Percentiles rank a stretch among this genome's conserved stretches.
Conservation (phyloP, 306 rosid species). For the Mimosa pudica region DNA sequence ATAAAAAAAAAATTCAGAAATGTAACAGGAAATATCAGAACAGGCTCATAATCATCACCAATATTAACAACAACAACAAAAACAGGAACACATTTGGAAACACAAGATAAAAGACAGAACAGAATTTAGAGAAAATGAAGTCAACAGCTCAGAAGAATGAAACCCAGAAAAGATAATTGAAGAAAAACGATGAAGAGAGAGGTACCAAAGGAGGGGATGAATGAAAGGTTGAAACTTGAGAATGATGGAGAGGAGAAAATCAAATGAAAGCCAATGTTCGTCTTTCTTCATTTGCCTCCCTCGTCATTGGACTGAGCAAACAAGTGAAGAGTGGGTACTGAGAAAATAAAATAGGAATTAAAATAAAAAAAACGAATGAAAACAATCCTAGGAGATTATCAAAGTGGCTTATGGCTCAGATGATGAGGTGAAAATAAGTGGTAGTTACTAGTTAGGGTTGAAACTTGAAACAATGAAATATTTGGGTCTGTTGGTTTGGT, state of each 20-base stretch:
- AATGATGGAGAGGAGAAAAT: background rate
- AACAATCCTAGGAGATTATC: background rate
- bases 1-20: background rate
- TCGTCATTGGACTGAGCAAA: background rate
- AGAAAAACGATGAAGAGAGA: background rate
- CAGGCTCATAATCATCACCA: no score
- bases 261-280: background rate
- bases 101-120: background rate
- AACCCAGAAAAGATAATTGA: background rate
- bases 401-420: background rate
- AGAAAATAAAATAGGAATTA: background rate
- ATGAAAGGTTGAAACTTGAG: background rate
- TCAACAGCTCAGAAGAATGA: background rate
- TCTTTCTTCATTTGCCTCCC: background rate
- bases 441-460: no score
- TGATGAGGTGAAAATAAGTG: background rate
- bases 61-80: background rate
- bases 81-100: no score
- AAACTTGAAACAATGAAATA: no score
- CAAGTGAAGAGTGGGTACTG: background rate
- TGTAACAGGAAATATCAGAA: slow-evolving; percentile 6
- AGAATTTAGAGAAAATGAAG: background rate
- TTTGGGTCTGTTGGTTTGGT: no score
- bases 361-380: background rate
- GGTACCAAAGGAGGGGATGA: background rate